Conservation (phyloP, 2,329 filamentous ascomycete genomes). For the Exophiala spinifera region DNA sequence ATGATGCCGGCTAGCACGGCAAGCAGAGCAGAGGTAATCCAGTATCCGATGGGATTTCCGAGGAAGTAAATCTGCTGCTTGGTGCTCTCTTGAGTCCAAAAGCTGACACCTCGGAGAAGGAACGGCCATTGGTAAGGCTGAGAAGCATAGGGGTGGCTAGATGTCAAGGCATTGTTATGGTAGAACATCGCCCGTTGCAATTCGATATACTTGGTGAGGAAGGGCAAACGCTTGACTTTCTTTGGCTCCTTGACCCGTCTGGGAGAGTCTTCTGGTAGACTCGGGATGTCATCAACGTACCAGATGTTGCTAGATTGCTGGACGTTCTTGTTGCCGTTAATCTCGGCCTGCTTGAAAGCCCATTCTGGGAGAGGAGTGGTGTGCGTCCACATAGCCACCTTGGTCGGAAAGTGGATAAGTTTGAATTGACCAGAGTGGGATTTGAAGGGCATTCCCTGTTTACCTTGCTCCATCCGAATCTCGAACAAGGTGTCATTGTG, state of each 20-base stretch:
- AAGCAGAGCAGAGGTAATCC: slow-evolving; percentile 86
- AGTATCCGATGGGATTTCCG: slow-evolving; percentile 96
- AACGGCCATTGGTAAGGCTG: slow-evolving; percentile 98
- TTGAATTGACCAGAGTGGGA: slow-evolving; percentile 92
- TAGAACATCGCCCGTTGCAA: slow-evolving; percentile 98
- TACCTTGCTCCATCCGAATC: slow-evolving; percentile 82
- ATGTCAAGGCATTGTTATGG: slow-evolving; percentile 97
- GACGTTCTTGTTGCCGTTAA: slow-evolving; percentile 98
- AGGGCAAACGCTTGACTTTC: slow-evolving; percentile 78
- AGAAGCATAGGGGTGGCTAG: slow-evolving; percentile 92
- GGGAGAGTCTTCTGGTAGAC: slow-evolving; percentile 65
- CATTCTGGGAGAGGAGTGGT: slow-evolving; percentile 92
- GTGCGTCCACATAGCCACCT: slow-evolving; percentile 99
- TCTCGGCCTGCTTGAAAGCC: slow-evolving; percentile 96
- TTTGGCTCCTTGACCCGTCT: slow-evolving; percentile 73
- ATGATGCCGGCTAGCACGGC: slow-evolving; percentile 92
- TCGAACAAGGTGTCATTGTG: slow-evolving; percentile 91
- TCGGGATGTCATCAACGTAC: slow-evolving; percentile 89
- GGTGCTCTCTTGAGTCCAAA: slow-evolving; percentile 97
- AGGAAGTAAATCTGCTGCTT: slow-evolving; percentile 98
- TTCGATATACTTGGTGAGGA: slow-evolving; percentile 93
- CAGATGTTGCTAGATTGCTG: slow-evolving; percentile 87
- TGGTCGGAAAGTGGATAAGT: slow-evolving; percentile 87
- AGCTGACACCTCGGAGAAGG: slow-evolving; percentile 92
- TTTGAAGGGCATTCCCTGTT: slow-evolving; percentile 78